Evolutionary conservation across 495 filamentous ascomycete genomes (phyloP).

Genomic region (Viridothelium virens): DNA sequence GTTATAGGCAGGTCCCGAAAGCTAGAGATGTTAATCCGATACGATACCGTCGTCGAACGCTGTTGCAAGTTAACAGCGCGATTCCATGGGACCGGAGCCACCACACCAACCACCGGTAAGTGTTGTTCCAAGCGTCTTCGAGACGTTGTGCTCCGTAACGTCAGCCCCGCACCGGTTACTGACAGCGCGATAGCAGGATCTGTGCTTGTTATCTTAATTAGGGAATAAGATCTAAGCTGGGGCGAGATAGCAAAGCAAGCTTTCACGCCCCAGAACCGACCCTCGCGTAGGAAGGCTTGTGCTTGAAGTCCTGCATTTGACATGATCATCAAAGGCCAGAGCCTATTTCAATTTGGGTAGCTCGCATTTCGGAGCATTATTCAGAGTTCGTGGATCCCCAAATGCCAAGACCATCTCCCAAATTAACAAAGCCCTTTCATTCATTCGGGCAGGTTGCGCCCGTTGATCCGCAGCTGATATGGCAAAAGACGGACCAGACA

Average conservation of each 20-base stretch:
- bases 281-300: too few relatives aligned
- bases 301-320: too few relatives aligned
- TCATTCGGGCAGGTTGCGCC: neutral
- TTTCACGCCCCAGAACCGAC: too few relatives aligned
- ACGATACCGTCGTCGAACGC: neutral
- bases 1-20: neutral
- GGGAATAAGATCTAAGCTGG: too few relatives aligned
- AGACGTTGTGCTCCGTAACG: neutral
- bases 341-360: neutral
- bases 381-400: neutral
- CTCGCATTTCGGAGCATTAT: neutral
- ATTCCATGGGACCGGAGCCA: too few relatives aligned
- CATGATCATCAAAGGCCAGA: neutral
- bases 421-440: neutral
- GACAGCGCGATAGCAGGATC: too few relatives aligned
- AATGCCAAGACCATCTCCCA: neutral
- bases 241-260: too few relatives aligned
- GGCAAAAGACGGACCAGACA: too few relatives aligned
- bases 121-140: neutral
- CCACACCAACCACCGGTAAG: neutral
- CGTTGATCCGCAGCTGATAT: neutral
- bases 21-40: neutral
- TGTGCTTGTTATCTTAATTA: too few relatives aligned
- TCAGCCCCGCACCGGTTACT: too few relatives aligned
- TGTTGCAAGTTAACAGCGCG: neutral